phyloP scores from a whole-genome alignment of 1,139 yeast species.

The Lodderomyces pseudojiufengensis region DNA sequence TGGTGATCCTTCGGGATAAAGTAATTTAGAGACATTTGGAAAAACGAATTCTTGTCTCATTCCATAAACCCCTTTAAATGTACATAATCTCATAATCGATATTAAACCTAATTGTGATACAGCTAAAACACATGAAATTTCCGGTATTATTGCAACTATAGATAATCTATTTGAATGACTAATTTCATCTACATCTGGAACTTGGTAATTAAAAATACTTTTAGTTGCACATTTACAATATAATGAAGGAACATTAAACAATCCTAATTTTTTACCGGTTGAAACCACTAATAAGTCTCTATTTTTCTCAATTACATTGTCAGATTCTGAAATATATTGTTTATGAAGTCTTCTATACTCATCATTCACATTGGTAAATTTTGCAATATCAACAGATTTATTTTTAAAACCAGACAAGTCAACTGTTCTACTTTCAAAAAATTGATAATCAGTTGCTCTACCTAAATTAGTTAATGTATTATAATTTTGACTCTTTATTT shows the following conservation, averaged over 20 bases:
- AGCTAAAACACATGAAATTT: conserved; percentile 49
- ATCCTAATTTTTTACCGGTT: conserved; percentile 38
- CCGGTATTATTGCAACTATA: conserved; percentile 49
- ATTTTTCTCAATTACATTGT: neutral
- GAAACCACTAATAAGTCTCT: conserved; percentile 38
- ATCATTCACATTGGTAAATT: conserved; percentile 33
- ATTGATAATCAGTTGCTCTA: conserved; percentile 41
- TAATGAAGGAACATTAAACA: conserved; percentile 49
- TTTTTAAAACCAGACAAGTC: conserved; percentile 10
- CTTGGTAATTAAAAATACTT: conserved; percentile 34
- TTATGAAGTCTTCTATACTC: conserved; percentile 34
- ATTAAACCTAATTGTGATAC: conserved; percentile 61
- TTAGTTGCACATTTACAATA: conserved; percentile 49
- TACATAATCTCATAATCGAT: conserved; percentile 54
- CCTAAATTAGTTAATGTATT: conserved; percentile 44
- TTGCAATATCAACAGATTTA: conserved; percentile 4
- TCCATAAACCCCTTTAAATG: conserved; percentile 52
- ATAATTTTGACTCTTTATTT: conserved; percentile 34
- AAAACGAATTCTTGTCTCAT: conserved; percentile 61
- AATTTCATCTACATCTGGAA: conserved; percentile 37
- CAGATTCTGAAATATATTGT: conserved; percentile 13
- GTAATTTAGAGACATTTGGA: conserved; percentile 36
- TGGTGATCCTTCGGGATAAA: conserved; percentile 21
- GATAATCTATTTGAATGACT: conserved; percentile 50
- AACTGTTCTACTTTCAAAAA: conserved; percentile 28